Conservation (phyloP, 2,329 filamentous ascomycete species). For the Aspergillus carbonarius region DNA sequence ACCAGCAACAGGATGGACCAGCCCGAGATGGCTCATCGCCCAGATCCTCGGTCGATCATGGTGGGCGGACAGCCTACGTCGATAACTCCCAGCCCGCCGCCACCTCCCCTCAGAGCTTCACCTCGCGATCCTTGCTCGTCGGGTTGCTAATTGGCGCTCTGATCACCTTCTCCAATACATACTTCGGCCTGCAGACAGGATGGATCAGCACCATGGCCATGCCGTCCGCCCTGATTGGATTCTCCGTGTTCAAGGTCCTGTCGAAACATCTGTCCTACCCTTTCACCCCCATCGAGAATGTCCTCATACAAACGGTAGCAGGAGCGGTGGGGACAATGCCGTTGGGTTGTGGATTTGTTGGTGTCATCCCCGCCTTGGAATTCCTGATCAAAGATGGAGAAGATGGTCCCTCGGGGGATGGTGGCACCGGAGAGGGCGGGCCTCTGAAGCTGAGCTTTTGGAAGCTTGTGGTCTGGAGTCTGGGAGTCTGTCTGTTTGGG, state of each 20-base stretch:
- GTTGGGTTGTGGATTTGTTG: slow-evolving; percentile 90
- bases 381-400: slow-evolving; percentile 77
- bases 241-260: slow-evolving; percentile 84
- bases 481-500: slow-evolving; percentile 94
- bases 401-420: slow-evolving; percentile 73
- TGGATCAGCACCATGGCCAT: slow-evolving; percentile 91
- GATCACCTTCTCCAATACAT: slow-evolving; percentile 97
- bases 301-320: slow-evolving; percentile 92
- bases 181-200: slow-evolving; percentile 93
- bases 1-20: slow-evolving; percentile 2
- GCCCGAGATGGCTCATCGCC: slow-evolving; percentile 8
- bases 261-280: slow-evolving; percentile 71
- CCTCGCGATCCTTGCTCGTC: slow-evolving; percentile 72
- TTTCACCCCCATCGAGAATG: slow-evolving; percentile 94
- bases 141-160: slow-evolving; percentile 82
- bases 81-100: slow-evolving; percentile 9
- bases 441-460: slow-evolving; percentile 69
- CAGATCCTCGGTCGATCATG: slow-evolving; percentile 1
- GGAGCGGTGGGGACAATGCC: slow-evolving; percentile 97
- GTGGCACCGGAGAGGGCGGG: slow-evolving; percentile 69
- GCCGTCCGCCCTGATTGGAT: slow-evolving; percentile 91
- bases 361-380: slow-evolving; percentile 88
- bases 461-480: slow-evolving; percentile 83
- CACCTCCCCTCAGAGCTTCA: slow-evolving; percentile 66
- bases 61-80: not conserved